Base-by-base conservation (phyloP, 1,139 yeast genomes). In the Schwanniomyces etchellsii region DNA sequence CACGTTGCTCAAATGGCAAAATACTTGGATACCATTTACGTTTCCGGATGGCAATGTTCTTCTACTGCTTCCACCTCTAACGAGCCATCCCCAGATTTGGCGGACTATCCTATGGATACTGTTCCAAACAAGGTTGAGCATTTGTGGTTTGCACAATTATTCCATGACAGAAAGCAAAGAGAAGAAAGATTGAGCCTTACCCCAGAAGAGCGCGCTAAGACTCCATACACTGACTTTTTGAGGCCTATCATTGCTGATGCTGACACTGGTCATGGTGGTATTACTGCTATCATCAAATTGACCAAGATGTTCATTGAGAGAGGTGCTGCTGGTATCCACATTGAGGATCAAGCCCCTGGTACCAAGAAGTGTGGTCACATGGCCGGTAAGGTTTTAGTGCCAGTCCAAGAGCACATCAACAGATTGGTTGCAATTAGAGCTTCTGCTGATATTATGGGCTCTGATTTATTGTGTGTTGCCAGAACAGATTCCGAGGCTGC, bases 101-200 rank as follows among this genome's bases (percentile, higher is more conserved):
- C 97, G 37, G 98, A 91, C 62, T 91, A 91, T 64, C 97, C 97
- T 35, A 83, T 82, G 83, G 96, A 91, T 64, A 91, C 98, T 26
- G 98, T 91, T 38, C 98, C 98, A 53, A 89, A 89, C 72, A 91
- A 91, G 74, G 96, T 88, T 44, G 95, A 91, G 63, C 96, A 91
- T 58, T 72, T 91, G 54, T 91, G 93, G 80, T 88, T 85, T 59
- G 97, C 97, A 30, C 97, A 91, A 64, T 70, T 84, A 40, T 91
- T 89, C 77, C 98, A 89, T 59, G 97, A 91, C 73, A 79, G 96
- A 64, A 89, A 89, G 66, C 96, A 89, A 69, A 76, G 85, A 50
- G 93, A 85, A 54, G 95, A 81, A 47, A 77, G 96, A 51, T 65
- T 82, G 43, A 60, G 69, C 30, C 42, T 76, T 41, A 50, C 91